Evolutionary conservation across 768 basidiomycete species (phyloP), one percentile per base, ranked within the genome.

Genomic region (Mycena leptocephala): DNA sequence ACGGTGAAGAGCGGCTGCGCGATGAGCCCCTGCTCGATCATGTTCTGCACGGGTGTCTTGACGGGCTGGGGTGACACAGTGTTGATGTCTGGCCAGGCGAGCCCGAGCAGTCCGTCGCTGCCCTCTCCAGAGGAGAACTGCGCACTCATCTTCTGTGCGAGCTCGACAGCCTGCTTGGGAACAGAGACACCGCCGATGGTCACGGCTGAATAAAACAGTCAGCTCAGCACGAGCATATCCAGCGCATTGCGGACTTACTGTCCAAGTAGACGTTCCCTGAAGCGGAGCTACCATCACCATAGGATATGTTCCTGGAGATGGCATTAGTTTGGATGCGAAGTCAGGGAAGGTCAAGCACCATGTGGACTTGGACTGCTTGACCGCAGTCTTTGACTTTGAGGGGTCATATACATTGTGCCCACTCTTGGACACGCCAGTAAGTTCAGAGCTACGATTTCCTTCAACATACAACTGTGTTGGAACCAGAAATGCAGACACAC

Each of bases 1-100:
- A 83, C 85, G 8, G 84, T 85, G 80, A 85, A 86, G 30, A 86
- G 77, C 9, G 83, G 82, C 79, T 84, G 65, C 20, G 76, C 32
- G 71, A 85, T 83, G 41, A 87, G 70, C 20, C 78, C 78, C 78
- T 86, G 82, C 30, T 80, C 81, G 63, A 87, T 86, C 83, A 86
- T 83, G 72, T 86, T 86, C 82, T 86, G 78, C 20, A 87, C 83
- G 9, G 86, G 86, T 10, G 87, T 87, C 62, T 82, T 83, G 51
- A 85, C 84, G 10, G 82, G 76, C 48, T 76, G 59, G 7, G 87
- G 87, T 33, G 81, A 70, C 28, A 87, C 85, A 8, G 85, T 87
- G 79, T 87, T 87, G 70, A 87, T 80, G 32, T 63, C 61, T 16
- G 86, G 86, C 83, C 83, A 87, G 2, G 85, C 86, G 22, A 87